Conservation (phyloP, 2,329 filamentous ascomycete genomes). For the Monosporascus sp. region DNA sequence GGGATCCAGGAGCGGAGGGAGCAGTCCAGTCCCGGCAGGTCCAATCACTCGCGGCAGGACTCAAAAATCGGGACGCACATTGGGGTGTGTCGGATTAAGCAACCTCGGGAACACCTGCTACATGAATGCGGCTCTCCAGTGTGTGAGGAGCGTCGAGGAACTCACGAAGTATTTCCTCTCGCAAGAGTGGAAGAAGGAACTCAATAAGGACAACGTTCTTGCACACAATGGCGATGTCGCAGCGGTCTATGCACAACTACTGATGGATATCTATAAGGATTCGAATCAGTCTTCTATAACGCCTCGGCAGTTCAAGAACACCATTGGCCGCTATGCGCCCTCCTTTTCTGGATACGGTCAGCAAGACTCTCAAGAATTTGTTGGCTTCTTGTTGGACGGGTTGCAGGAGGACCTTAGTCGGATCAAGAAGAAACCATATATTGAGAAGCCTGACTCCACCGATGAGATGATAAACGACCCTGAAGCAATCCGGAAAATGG, state of each 20-base stretch:
- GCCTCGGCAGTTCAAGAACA: conserved; percentile 76
- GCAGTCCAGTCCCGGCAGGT: conserved; percentile 57
- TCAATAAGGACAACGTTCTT: conserved; percentile 81
- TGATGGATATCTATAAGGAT: conserved; percentile 74
- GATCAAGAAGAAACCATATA: conserved; percentile 92
- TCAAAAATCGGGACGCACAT: conserved; percentile 61
- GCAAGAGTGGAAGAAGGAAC: conserved; percentile 67
- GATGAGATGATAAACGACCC: conserved; percentile 89
- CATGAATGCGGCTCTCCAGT: conserved; percentile 97
- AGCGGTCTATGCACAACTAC: conserved; percentile 70
- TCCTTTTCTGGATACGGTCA: conserved; percentile 93
- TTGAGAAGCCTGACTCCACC: conserved; percentile 94
- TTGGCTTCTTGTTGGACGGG: conserved; percentile 90
- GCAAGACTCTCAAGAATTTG: conserved; percentile 95
- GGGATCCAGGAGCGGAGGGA: conserved; percentile 57
- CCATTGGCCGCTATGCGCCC: conserved; percentile 73
- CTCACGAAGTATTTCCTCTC: conserved; percentile 85
- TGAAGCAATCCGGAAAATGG: conserved; percentile 75
- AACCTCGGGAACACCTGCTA: conserved; percentile 98
- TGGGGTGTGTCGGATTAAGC: conserved; percentile 75
- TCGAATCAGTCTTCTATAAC: conserved; percentile 61
- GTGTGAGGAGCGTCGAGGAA: conserved; percentile 88
- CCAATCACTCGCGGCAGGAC: conserved; percentile 66
- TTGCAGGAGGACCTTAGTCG: conserved; percentile 93
- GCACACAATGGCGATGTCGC: conserved; percentile 83